These are phyloP conservation scores for Talaromyces proteolyticus DNA, from an alignment of 495 filamentous ascomycete genomes.

Conservation along the genomic window DNA sequence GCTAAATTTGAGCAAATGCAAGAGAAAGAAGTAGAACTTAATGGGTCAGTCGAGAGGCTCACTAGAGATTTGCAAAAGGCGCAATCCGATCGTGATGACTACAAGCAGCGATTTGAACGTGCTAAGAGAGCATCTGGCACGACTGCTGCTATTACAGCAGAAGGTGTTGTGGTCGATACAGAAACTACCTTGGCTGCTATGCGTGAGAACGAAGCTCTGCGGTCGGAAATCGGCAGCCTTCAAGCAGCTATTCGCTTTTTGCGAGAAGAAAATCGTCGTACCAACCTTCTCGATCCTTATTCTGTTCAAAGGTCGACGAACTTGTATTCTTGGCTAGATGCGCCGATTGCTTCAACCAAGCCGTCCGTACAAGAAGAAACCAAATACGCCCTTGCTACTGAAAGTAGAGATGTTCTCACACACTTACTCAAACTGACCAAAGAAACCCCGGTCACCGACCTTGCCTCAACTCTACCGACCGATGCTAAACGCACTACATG, in stretches of 20 bases:
- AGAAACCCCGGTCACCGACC: constrained; percentile 51
- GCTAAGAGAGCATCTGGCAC: constrained; percentile 41
- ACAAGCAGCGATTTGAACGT: constrained; percentile 63
- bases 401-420: constrained; percentile 63
- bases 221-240: constrained; percentile 61
- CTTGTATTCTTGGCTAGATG: constrained; percentile 53
- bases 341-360: constrained; percentile 50
- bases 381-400: constrained; percentile 52
- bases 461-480: constrained; percentile 36
- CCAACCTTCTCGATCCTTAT: constrained; percentile 55
- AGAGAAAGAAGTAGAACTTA: constrained; percentile 23
- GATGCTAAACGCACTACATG: constrained; percentile 50
- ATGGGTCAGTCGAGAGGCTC: constrained; percentile 29
- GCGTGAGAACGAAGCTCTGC: constrained; percentile 68
- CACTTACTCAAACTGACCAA: constrained; percentile 66
- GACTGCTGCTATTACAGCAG: constrained; percentile 36
- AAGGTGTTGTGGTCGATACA: constrained; percentile 37
- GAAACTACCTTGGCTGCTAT: constrained; percentile 51
- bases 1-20: constrained; percentile 59
- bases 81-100: constrained; percentile 65
- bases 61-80: constrained; percentile 41
- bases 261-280: constrained; percentile 68
- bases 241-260: constrained; percentile 74
- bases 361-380: constrained; percentile 47
- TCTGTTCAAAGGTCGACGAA: constrained; percentile 47